Percentiles rank a stretch among this genome's conserved stretches.
Conservation (phyloP, 2,329 filamentous ascomycete genomes). For the Biscogniauxia sp. region DNA sequence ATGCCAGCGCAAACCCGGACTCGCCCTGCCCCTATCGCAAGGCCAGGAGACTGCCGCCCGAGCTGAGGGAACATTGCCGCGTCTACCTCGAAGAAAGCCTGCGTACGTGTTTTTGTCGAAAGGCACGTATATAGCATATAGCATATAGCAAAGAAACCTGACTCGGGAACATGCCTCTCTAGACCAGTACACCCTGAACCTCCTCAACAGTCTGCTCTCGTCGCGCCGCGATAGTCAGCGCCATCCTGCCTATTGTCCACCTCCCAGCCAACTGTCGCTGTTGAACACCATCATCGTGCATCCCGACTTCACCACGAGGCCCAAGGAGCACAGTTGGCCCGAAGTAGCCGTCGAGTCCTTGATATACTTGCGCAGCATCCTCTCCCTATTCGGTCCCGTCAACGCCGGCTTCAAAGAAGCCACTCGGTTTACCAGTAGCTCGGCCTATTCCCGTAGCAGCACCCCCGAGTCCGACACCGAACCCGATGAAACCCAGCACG, state of each 20-base stretch:
- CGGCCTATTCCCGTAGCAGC: slow-evolving; percentile 28
- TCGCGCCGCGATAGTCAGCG: slow-evolving; percentile 38
- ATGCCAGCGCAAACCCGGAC: neutral
- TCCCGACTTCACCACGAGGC: slow-evolving; percentile 73
- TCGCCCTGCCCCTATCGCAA: slow-evolving; percentile 45
- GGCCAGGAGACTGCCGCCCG: slow-evolving; percentile 56
- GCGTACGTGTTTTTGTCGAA: slow-evolving; percentile 44
- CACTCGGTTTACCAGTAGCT: slow-evolving; percentile 59
- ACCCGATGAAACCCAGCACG: slow-evolving; percentile 42
- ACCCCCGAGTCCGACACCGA: slow-evolving; percentile 43
- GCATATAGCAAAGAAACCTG: no score
- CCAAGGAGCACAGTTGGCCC: slow-evolving; percentile 57
- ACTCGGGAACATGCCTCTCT: neutral
- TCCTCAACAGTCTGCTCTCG: slow-evolving; percentile 63
- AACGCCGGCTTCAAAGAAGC: slow-evolving; percentile 68
- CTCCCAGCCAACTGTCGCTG: slow-evolving; percentile 70
- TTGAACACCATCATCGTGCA: slow-evolving; percentile 81
- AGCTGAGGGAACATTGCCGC: slow-evolving; percentile 63
- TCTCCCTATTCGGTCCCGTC: slow-evolving; percentile 65
- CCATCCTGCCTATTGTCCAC: slow-evolving; percentile 60
- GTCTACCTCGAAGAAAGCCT: slow-evolving; percentile 76
- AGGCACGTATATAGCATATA: no score
- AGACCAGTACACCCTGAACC: slow-evolving; percentile 59
- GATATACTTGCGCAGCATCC: slow-evolving; percentile 66
- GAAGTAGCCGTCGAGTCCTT: slow-evolving; percentile 66